Evolutionary conservation across 2,329 filamentous ascomycete species (phyloP).

Genomic region (Colletotrichum viniferum): DNA sequence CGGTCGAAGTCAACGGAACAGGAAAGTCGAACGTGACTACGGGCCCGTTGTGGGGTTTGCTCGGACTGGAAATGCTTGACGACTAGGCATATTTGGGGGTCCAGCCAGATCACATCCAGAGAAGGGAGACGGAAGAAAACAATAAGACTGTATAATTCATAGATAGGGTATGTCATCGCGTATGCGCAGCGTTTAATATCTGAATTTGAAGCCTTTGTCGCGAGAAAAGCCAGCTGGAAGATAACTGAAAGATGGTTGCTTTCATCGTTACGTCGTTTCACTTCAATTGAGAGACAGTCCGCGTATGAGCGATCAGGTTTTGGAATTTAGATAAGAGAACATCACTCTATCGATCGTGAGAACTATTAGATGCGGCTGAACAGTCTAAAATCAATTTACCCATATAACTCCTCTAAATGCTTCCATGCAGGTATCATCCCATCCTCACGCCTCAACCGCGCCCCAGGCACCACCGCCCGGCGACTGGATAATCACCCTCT

Average conservation of each 20-base stretch:
- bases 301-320: not conserved
- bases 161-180: too few species aligned
- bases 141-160: too few species aligned
- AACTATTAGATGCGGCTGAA: accelerated
- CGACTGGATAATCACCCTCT: conserved; percentile 21
- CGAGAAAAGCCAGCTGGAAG: not conserved
- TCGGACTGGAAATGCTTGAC: not conserved
- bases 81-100: not conserved
- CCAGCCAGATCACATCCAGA: too few species aligned
- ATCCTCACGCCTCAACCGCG: not conserved
- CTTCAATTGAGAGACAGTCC: not conserved
- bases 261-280: accelerated
- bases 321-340: accelerated
- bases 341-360: not conserved
- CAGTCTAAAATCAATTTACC: not conserved
- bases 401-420: not conserved
- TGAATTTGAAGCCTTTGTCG: not conserved
- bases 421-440: not conserved
- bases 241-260: not conserved
- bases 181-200: not conserved
- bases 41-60: not conserved
- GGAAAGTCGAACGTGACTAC: not conserved
- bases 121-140: too few species aligned
- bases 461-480: conserved; percentile 20
- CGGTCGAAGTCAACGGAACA: not conserved